Percentiles rank a stretch among this genome's conserved stretches.
Conservation (phyloP, 2,329 filamentous ascomycete genomes). For the Byssochlamys sp. region DNA sequence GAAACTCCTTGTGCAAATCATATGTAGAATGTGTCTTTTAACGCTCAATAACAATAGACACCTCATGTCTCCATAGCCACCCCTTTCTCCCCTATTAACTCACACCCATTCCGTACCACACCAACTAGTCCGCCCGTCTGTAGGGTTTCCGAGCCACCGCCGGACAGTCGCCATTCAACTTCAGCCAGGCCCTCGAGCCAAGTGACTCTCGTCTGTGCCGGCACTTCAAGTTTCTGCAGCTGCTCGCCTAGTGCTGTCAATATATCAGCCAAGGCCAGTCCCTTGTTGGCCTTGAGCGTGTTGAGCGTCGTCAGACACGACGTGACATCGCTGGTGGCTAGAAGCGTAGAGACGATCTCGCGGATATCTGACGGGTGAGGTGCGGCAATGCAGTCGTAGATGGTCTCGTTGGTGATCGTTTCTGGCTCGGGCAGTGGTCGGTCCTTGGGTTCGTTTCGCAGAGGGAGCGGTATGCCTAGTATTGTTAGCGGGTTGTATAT, state of each 20-base stretch:
- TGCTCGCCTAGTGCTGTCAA: conserved; percentile 78
- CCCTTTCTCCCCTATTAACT: conserved; percentile 50
- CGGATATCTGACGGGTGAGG: conserved; percentile 82
- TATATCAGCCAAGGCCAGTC: conserved; percentile 86
- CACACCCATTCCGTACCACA: conserved; percentile 75
- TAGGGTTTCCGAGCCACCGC: conserved; percentile 74
- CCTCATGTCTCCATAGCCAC: background rate
- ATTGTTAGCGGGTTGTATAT: conserved; percentile 4
- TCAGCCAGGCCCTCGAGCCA: conserved; percentile 89
- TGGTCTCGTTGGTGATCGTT: conserved; percentile 78
- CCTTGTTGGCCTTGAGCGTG: conserved; percentile 72
- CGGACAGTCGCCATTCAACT: conserved; percentile 81
- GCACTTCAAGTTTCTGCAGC: conserved; percentile 71
- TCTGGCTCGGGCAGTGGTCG: conserved; percentile 58
- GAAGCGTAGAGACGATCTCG: conserved; percentile 71
- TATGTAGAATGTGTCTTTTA: background rate
- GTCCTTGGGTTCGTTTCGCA: conserved; percentile 50
- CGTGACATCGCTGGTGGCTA: conserved; percentile 77
- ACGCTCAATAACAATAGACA: background rate
- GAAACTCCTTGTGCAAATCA: background rate
- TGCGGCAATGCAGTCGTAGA: conserved; percentile 95
- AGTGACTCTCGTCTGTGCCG: conserved; percentile 72
- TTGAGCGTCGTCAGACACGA: conserved; percentile 82
- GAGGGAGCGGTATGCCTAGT: conserved; percentile 58
- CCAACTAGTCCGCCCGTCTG: conserved; percentile 91